Base-by-base conservation (phyloP, 805 yeast species). In the Saitoella complicata region DNA sequence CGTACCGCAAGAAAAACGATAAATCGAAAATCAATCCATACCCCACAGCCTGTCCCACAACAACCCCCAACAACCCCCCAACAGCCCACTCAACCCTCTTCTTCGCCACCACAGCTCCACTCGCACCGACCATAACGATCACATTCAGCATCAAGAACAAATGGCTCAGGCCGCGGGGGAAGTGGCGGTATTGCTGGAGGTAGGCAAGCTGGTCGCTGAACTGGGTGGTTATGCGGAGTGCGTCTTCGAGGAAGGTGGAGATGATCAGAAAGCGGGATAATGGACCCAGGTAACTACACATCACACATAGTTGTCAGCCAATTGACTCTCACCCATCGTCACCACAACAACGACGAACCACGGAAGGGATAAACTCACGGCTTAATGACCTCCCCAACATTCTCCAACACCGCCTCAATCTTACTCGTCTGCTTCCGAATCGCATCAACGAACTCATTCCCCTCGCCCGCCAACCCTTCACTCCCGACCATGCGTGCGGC, bases 151-250 rank as follows among this genome's bases (percentile, higher is more conserved):
- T 48, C 50, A 91, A 69, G 54, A 85, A 81, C n/a, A 76, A 37
- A n/a, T 78, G 70, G 13, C 86, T 85, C 46, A 88, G 63, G 70
- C 80, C 74, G 53, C 75, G 71, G 61, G 94, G 93, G 48, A 78
- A 66, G 53, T 78, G 83, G 59, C 94, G 76, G 67, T 76, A 81
- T 53, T 76, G 75, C 67, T 82, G 72, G 53, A 91, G 69, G 61
- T 81, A 88, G 60, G 75, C 80, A 29, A 84, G 83, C 63, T 88
- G 98, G 56, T 84, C 94, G 34, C 71, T 62, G 96, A 96, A 88
- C 65, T 87, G 96, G 5, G 85, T 66, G 44, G 77, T 54, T 55
- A 88, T 83, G 61, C 98, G 73, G 44, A 79, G 59, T 3, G 94
- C 73, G 58, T 91, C 97, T 64, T 88, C 97, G 52, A 76, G 74